phyloP scores from a whole-genome alignment of 2,329 filamentous ascomycete genomes.

The Ceratocystis alfenasii region DNA sequence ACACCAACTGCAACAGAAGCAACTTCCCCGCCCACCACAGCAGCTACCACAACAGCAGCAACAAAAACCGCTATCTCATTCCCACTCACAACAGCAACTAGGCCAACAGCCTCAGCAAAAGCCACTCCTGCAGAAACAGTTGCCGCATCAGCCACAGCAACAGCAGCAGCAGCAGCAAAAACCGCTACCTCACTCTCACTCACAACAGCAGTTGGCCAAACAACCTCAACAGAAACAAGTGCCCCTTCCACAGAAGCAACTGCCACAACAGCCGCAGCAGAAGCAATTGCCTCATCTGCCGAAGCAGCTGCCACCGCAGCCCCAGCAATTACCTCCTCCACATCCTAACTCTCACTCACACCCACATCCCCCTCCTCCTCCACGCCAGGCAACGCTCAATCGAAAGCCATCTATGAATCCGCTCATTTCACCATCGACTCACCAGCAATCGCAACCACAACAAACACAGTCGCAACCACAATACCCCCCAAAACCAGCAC shows the following conservation, averaged over 20 bases:
- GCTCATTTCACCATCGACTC: conserved; percentile 3
- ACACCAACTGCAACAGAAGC: conserved; percentile 7
- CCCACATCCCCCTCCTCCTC: background rate
- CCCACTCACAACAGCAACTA: background rate
- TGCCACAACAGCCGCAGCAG: conserved; percentile 11
- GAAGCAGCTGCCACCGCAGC: conserved; percentile 3
- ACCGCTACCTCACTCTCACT: background rate
- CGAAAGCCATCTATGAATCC: conserved; percentile 11
- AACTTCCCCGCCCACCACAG: conserved; percentile 5
- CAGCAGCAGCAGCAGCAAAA: conserved; percentile 14
- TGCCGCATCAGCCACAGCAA: conserved; percentile 1
- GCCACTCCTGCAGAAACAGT: background rate
- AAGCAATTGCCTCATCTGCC: background rate
- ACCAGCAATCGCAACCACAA: conserved; percentile 14
- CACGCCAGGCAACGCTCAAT: background rate
- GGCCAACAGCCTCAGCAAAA: conserved; percentile 9
- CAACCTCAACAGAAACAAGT: background rate
- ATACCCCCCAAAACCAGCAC: background rate
- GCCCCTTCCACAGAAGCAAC: background rate
- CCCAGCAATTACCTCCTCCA: background rate
- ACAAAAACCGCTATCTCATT: background rate
- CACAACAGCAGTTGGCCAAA: conserved; percentile 2
- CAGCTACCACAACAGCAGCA: conserved; percentile 12
- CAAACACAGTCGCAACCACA: conserved; percentile 15
- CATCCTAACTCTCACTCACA: background rate